Evolutionary conservation across 768 basidiomycete species (phyloP), one percentile per base, ranked within the genome.

Genomic region (Phaeotremella fagi): DNA sequence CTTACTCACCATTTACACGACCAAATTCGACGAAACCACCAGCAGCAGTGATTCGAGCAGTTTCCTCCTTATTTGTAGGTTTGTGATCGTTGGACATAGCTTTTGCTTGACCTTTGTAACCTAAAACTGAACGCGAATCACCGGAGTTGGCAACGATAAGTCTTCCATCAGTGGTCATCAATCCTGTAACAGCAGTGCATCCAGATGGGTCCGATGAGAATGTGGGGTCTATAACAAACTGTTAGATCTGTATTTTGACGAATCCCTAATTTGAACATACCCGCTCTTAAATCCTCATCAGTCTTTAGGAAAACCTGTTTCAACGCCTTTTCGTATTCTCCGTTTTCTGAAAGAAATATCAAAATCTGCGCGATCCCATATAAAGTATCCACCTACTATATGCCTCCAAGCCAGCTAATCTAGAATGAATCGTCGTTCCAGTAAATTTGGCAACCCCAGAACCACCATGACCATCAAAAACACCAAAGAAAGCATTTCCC

Each of bases 391-490:
- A 70, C 72, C 37, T 47, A 72, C 72, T 71, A 53, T 74, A 74
- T 20, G 67, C 45, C 7, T 68, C 64, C 44, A 72, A 50, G 1
- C 52, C 65, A 1, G 66, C 56, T 44, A 74, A 55, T 23, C 72
- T 50, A 11, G 53, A 59, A 52, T 74, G 72, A 36, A 74, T 51
- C 15, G 72, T 72, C 25, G 68, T 74, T 25, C 72, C 72, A 1
- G 71, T 61, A 52, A 68, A 74, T 49, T 72, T 72, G 12, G 72
- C 72, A n/a, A 69, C 72, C 16, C 68, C 52, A 6, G 67, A 65
- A 90, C 94, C 95, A 55, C 95, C 95, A 72, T 99, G 95, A 26
- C 95, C 95, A 76, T 99, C 95, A 70, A 95, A 98, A 1, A 99
- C 92, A 25, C 87, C 94, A 66, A 98, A 95, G 77, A 97, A 92